These are phyloP conservation scores for Paraurostyla sp. DNA, from an alignment of 73 alveolate genomes.

Conservation along the genomic window DNA sequence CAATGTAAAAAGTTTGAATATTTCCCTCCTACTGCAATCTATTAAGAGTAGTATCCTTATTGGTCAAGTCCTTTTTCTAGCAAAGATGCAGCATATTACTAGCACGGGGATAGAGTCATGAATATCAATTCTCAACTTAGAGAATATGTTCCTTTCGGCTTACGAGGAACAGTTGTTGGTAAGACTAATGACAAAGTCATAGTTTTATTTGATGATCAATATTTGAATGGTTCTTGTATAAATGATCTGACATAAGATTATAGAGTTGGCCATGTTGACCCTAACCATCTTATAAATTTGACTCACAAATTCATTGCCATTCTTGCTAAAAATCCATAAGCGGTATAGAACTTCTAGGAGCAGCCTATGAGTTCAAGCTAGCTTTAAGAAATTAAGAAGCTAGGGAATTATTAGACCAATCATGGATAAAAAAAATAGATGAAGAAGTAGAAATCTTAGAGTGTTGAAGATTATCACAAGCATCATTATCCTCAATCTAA, in stretches of 20 bases:
- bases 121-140: slow-evolving; percentile 57
- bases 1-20: not conserved
- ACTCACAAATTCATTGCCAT: slow-evolving; percentile 50
- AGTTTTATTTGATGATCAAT: slow-evolving; percentile 65
- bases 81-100: not conserved
- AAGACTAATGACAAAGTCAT: slow-evolving; percentile 51
- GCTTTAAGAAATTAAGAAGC: too few species aligned
- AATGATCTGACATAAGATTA: slow-evolving; percentile 29
- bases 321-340: not conserved
- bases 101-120: slow-evolving; percentile 75
- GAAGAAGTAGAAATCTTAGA: too few species aligned
- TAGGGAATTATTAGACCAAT: too few species aligned
- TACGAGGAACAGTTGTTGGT: slow-evolving; percentile 77
- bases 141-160: slow-evolving; percentile 75
- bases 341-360: not conserved
- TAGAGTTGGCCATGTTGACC: slow-evolving; percentile 56
- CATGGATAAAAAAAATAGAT: too few species aligned
- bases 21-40: slow-evolving; percentile 15
- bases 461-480: too few species aligned
- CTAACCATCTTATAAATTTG: slow-evolving; percentile 56
- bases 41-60: slow-evolving; percentile 54
- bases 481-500: too few species aligned
- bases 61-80: slow-evolving; percentile 58
- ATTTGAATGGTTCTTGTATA: slow-evolving; percentile 32
- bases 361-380: not conserved